A percentile compares a stretch with the other conserved stretches of the same genome.
Conservation (phyloP, 179 eudicot species). For the Actinidia arguta region DNA sequence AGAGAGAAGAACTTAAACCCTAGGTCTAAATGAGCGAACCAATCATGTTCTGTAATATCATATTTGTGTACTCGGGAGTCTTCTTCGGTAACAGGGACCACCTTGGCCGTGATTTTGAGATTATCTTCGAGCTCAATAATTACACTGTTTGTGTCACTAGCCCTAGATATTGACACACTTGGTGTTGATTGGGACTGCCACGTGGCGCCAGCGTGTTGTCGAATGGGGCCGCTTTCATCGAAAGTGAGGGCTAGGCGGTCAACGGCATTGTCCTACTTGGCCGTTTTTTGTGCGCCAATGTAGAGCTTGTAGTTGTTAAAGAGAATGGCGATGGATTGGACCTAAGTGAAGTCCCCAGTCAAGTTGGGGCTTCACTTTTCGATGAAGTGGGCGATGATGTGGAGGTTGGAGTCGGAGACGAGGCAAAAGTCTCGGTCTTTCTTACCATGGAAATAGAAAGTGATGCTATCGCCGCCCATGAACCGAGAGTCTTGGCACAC, state of each 20-base stretch:
- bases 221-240: slow-evolving; percentile 32
- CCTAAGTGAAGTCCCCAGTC: slow-evolving; percentile 63
- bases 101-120: slow-evolving; percentile 39
- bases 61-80: slow-evolving; percentile 52
- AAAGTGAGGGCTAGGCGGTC: slow-evolving; percentile 45
- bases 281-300: slow-evolving; percentile 40
- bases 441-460: slow-evolving; percentile 64
- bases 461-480: slow-evolving; percentile 55
- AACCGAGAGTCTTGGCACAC: slow-evolving; percentile 61
- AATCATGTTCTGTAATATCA: slow-evolving; percentile 42
- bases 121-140: slow-evolving; percentile 25
- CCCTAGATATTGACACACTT: no score
- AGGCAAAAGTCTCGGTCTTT: slow-evolving; percentile 55
- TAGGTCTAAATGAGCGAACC: slow-evolving; percentile 66
- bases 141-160: slow-evolving; percentile 34
- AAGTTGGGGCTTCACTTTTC: slow-evolving; percentile 45
- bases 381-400: slow-evolving; percentile 62
- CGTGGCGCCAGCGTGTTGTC: slow-evolving; percentile 21
- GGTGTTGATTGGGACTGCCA: slow-evolving; percentile 31
- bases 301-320: slow-evolving; percentile 43
- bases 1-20: slow-evolving; percentile 50
- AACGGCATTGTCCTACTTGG: slow-evolving; percentile 39
- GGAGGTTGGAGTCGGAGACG: slow-evolving; percentile 53
- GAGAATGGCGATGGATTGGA: slow-evolving; percentile 53
- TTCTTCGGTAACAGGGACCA: slow-evolving; percentile 45